Evolutionary conservation across 108 stramenopile genomes (phyloP).

Genomic region (Nitzschia putrida): DNA sequence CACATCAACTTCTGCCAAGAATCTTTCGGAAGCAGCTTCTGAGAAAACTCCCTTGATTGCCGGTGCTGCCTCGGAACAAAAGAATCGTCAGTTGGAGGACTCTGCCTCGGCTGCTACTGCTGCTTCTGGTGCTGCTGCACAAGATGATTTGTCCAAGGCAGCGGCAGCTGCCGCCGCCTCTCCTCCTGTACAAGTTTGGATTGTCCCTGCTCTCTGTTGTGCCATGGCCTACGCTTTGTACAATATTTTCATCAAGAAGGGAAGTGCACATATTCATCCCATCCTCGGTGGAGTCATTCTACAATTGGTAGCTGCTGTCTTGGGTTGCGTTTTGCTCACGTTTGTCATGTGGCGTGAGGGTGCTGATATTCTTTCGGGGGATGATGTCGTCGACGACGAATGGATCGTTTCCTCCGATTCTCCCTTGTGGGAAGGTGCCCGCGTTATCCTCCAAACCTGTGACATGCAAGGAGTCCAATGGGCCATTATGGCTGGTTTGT

Average conservation of each 20-base stretch:
- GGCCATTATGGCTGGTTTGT: conserved; percentile 46
- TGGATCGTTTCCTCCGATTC: neutral
- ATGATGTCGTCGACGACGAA: neutral
- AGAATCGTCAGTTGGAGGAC: conserved; percentile 3
- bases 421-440: conserved; percentile 1
- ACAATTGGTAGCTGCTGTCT: conserved; percentile 67
- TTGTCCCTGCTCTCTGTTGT: conserved; percentile 63
- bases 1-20: no score
- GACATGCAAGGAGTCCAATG: conserved; percentile 42
- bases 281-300: conserved; percentile 73
- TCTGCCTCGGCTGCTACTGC: neutral
- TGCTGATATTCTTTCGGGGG: neutral
- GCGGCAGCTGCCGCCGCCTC: neutral
- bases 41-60: neutral
- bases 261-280: conserved; percentile 58
- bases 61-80: neutral
- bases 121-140: neutral
- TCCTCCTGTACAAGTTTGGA: conserved; percentile 55
- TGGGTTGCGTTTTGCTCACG: conserved; percentile 45
- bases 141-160: neutral
- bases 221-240: conserved; percentile 71
- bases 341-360: conserved; percentile 16
- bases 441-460: conserved; percentile 16
- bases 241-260: conserved; percentile 82
- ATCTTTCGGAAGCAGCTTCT: no score